phyloP scores from a whole-genome alignment of 164 flowering plant species.

The Cinnamomum chago region DNA sequence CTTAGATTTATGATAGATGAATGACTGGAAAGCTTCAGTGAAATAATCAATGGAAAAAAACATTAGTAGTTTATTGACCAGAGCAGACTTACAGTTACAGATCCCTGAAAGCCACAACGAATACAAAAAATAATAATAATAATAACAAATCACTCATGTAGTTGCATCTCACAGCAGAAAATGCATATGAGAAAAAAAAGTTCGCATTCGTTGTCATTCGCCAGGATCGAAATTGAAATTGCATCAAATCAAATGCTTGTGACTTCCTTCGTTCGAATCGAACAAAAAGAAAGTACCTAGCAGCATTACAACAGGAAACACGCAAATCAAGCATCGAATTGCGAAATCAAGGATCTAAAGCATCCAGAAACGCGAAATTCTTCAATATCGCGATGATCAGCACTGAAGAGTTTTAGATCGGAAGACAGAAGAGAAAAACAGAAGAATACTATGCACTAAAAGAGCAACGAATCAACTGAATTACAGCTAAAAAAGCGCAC shows the following conservation, averaged over 20 bases:
- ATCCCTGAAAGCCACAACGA: not conserved
- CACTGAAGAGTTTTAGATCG: not conserved
- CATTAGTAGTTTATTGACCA: too few relatives aligned
- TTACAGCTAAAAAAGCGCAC: not conserved
- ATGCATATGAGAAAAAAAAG: too few relatives aligned
- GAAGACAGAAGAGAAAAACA: not conserved
- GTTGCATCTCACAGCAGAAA: not conserved
- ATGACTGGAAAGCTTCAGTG: not conserved
- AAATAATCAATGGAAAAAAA: not conserved
- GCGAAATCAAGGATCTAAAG: not conserved
- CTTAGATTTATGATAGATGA: not conserved
- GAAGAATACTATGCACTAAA: not conserved
- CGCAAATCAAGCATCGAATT: not conserved
- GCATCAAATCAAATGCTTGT: not conserved
- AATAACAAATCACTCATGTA: not conserved
- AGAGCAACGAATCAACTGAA: not conserved
- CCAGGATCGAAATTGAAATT: not conserved
- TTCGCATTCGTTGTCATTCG: not conserved
- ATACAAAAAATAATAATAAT: too few relatives aligned
- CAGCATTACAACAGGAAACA: not conserved
- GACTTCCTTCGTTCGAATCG: not conserved
- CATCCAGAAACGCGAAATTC: not conserved
- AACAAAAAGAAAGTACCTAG: too few relatives aligned
- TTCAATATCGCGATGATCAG: not conserved
- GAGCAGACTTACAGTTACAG: not conserved